Percentiles rank a stretch among this genome's conserved stretches.
Conservation (phyloP, 2,329 filamentous ascomycete species). For the Sclerotiophoma versabilis region DNA sequence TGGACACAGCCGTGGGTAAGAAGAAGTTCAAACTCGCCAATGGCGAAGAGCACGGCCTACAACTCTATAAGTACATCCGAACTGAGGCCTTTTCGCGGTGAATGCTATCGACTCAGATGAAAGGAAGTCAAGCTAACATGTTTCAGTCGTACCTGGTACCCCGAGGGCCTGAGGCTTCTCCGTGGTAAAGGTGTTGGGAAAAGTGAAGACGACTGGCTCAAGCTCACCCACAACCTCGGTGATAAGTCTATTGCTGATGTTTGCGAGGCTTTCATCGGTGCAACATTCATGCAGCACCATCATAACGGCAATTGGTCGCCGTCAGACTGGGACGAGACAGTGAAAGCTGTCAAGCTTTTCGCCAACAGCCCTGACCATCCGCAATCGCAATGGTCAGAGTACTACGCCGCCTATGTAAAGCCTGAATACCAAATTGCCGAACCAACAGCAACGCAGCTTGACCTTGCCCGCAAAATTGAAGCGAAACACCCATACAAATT, state of each 20-base stretch:
- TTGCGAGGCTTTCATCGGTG: conserved; percentile 92
- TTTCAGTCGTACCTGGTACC: conserved; percentile 81
- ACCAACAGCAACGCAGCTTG: conserved; percentile 70
- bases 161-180: conserved; percentile 74
- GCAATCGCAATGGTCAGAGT: conserved; percentile 75
- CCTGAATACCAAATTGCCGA: conserved; percentile 73
- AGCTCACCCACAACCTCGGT: conserved; percentile 68
- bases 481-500: conserved; percentile 71
- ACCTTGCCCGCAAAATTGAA: conserved; percentile 71
- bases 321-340: conserved; percentile 65
- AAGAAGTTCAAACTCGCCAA: conserved; percentile 47
- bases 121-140: conserved; percentile 24
- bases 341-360: conserved; percentile 71
- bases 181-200: conserved; percentile 71
- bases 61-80: conserved; percentile 78
- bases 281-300: conserved; percentile 69
- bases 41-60: conserved; percentile 49
- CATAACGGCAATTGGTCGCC: conserved; percentile 50
- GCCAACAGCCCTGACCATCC: conserved; percentile 74
- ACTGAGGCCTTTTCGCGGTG: conserved; percentile 80
- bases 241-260: conserved; percentile 96
- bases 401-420: conserved; percentile 70
- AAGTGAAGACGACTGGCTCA: conserved; percentile 55
- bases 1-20: conserved; percentile 69
- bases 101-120: conserved; percentile 15